These are phyloP conservation scores for Fraxinus latifolia DNA, from an alignment of 305 asterid species.

Conservation along the genomic window DNA sequence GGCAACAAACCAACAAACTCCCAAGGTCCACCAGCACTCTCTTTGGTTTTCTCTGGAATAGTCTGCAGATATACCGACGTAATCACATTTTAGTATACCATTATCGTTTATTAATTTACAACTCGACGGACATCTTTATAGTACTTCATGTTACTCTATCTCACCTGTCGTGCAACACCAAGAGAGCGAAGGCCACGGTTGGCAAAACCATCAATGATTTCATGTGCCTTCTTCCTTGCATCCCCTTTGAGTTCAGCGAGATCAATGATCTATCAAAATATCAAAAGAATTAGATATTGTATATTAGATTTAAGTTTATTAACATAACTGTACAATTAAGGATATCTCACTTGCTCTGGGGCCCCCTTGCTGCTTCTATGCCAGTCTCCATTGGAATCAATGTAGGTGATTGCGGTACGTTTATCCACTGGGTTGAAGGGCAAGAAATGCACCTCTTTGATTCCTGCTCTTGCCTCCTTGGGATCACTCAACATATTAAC, in stretches of 20 bases:
- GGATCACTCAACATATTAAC: conserved; percentile 75
- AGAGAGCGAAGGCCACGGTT: conserved; percentile 84
- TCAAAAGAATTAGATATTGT: background rate
- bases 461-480: conserved; percentile 63
- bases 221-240: conserved; percentile 46
- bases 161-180: conserved; percentile 68
- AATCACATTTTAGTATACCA: background rate
- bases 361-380: conserved; percentile 56
- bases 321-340: background rate
- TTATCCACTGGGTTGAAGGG: conserved; percentile 57
- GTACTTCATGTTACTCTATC: background rate
- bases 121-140: background rate
- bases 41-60: conserved; percentile 51
- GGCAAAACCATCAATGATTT: conserved; percentile 59
- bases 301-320: background rate
- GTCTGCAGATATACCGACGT: conserved; percentile 29
- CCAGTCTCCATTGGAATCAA: conserved; percentile 45
- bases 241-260: conserved; percentile 65
- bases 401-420: conserved; percentile 52
- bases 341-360: conserved; percentile 48
- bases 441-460: conserved; percentile 47
- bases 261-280: conserved; percentile 57
- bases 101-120: background rate
- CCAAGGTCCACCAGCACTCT: conserved; percentile 51
- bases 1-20: conserved; percentile 63